phyloP scores from a whole-genome alignment of 176 grass and related monocot species.

The Musa itinerans region DNA sequence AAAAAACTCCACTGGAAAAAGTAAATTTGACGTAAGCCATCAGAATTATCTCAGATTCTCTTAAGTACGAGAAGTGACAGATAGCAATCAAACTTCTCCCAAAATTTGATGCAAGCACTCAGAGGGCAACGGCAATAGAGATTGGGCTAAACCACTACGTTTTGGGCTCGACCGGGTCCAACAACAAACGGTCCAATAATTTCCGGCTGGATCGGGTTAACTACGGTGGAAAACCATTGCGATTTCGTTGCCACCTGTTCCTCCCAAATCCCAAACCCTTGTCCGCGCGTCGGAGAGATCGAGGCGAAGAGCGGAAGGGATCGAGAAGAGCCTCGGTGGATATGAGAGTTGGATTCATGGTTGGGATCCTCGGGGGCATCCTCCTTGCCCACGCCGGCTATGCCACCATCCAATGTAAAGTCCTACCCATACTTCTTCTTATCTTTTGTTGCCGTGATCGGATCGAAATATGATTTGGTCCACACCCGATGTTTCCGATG shows the following conservation, averaged over 20 bases:
- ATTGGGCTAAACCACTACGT: no score
- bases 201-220: no score
- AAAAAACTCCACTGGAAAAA: no score
- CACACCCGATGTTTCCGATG: not conserved
- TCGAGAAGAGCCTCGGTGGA: not conserved
- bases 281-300: not conserved
- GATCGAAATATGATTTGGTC: not conserved
- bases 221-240: no score
- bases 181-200: no score
- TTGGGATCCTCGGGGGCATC: conserved; percentile 70
- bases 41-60: no score
- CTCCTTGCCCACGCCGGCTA: conserved; percentile 78
- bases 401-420: conserved; percentile 74
- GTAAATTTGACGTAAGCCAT: no score
- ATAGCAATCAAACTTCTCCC: no score
- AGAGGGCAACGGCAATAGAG: no score
- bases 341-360: conserved; percentile 72
- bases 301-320: not conserved
- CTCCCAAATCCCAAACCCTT: not conserved
- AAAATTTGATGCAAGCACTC: no score
- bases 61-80: no score
- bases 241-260: not conserved
- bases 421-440: not conserved
- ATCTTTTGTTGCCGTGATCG: not conserved
- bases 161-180: no score